A percentile compares a stretch with the other conserved stretches of the same genome.
phyloP scores from a whole-genome alignment of 768 basidiomycete genomes.

The Mycena capillaripes region DNA sequence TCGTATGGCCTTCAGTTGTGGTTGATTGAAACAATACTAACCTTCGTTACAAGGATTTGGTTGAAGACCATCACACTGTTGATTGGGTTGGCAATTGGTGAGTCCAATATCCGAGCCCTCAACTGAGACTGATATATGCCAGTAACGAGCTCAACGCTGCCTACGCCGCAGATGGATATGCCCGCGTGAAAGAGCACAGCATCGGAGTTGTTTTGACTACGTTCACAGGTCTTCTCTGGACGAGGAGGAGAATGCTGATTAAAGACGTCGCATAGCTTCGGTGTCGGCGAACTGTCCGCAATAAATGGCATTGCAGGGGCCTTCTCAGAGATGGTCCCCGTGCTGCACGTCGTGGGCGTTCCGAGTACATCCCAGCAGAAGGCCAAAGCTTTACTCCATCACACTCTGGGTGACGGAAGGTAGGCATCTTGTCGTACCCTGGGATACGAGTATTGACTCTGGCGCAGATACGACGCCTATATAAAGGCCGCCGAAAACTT shows the following conservation, averaged over 20 bases:
- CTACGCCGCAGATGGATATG: slow-evolving; percentile 95
- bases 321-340: slow-evolving; percentile 90
- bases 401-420: slow-evolving; percentile 90
- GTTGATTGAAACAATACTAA: neutral
- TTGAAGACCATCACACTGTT: slow-evolving; percentile 84
- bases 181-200: slow-evolving; percentile 82
- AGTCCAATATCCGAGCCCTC: no score
- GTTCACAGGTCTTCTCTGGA: slow-evolving; percentile 50
- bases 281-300: slow-evolving; percentile 92
- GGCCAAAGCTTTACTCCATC: slow-evolving; percentile 82
- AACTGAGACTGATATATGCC: neutral
- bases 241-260: neutral
- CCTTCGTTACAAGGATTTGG: slow-evolving; percentile 68
- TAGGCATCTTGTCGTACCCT: slow-evolving; percentile 36
- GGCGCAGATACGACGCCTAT: slow-evolving; percentile 82
- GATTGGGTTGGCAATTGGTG: slow-evolving; percentile 92
- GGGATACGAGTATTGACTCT: neutral
- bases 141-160: slow-evolving; percentile 90
- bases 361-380: slow-evolving; percentile 83
- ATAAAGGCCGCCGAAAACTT: slow-evolving; percentile 80
- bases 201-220: slow-evolving; percentile 86
- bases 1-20: slow-evolving; percentile 50
- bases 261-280: slow-evolving; percentile 72
- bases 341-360: slow-evolving; percentile 89
- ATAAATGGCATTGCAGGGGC: slow-evolving; percentile 89